phyloP scores from a whole-genome alignment of 2,329 filamentous ascomycete genomes.

The Arthrinium phaeospermum region DNA sequence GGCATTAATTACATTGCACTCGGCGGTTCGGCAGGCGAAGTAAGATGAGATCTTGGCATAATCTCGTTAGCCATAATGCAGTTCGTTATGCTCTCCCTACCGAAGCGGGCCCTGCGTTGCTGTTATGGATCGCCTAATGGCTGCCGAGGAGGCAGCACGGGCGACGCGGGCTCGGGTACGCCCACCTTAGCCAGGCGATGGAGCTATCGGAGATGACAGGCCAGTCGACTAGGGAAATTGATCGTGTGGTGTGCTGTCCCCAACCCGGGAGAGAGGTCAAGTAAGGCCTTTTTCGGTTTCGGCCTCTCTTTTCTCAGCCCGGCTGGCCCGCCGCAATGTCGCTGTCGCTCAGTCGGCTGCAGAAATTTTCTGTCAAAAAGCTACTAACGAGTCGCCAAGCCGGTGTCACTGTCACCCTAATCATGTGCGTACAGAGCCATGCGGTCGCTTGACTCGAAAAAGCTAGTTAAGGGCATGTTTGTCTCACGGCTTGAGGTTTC shows the following conservation, averaged over 20 bases:
- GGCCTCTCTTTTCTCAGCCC: background rate
- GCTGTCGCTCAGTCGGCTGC: background rate
- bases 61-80: conserved; percentile 7
- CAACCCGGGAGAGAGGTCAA: background rate
- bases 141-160: conserved; percentile 9
- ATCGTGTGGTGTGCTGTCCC: conserved; percentile 1
- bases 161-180: background rate
- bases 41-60: conserved; percentile 10
- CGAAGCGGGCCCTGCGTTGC: background rate
- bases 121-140: background rate
- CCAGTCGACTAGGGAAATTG: conserved; percentile 11
- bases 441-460: background rate
- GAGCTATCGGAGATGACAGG: conserved; percentile 12
- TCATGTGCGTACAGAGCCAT: background rate
- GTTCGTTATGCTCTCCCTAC: background rate
- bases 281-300: background rate
- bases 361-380: background rate
- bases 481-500: background rate
- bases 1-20: background rate
- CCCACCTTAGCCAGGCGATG: background rate
- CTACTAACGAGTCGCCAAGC: background rate
- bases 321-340: background rate
- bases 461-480: background rate
- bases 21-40: conserved; percentile 1
- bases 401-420: background rate